Evolutionary conservation across 345 rosid genomes (phyloP).

Genomic region (Rubroshorea leprosula): DNA sequence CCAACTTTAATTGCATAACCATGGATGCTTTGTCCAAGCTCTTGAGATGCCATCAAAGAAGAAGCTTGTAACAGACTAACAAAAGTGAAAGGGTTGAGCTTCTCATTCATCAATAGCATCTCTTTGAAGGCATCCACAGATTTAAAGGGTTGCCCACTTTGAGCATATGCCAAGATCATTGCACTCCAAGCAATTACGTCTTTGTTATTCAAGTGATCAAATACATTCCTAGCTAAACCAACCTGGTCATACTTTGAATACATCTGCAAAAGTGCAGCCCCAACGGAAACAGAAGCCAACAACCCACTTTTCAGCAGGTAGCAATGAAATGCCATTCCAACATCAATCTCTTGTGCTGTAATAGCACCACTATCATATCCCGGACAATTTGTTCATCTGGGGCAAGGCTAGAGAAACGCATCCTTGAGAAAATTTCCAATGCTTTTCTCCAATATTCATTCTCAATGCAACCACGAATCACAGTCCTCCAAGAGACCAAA

Average conservation of each 20-base stretch:
- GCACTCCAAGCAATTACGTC: slow-evolving; percentile 31
- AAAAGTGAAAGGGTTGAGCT: slow-evolving; percentile 27
- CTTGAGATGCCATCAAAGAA: slow-evolving; percentile 25
- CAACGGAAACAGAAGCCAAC: slow-evolving; percentile 18
- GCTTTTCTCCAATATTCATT: too few relatives aligned
- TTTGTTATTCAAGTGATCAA: slow-evolving; percentile 20
- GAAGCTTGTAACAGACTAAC: slow-evolving; percentile 25
- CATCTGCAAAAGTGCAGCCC: slow-evolving; percentile 25
- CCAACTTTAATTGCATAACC: too few relatives aligned
- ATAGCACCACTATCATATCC: too few relatives aligned
- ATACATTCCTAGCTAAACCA: slow-evolving; percentile 18
- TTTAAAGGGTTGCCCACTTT: slow-evolving; percentile 17
- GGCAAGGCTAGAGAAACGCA: too few relatives aligned
- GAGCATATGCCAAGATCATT: slow-evolving; percentile 23
- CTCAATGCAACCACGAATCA: too few relatives aligned
- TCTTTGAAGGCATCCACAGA: slow-evolving; percentile 21
- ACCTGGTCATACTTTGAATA: slow-evolving; percentile 21
- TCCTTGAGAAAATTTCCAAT: too few relatives aligned
- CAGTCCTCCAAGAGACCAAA: too few relatives aligned
- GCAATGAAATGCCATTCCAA: too few relatives aligned
- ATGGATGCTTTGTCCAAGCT: slow-evolving; percentile 25
- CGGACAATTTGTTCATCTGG: too few relatives aligned
- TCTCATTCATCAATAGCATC: slow-evolving; percentile 23
- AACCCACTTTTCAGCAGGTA: slow-evolving; percentile 21
- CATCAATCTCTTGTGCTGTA: too few relatives aligned